phyloP scores from a whole-genome alignment of 345 rosid genomes.

The Pistacia integerrima region DNA sequence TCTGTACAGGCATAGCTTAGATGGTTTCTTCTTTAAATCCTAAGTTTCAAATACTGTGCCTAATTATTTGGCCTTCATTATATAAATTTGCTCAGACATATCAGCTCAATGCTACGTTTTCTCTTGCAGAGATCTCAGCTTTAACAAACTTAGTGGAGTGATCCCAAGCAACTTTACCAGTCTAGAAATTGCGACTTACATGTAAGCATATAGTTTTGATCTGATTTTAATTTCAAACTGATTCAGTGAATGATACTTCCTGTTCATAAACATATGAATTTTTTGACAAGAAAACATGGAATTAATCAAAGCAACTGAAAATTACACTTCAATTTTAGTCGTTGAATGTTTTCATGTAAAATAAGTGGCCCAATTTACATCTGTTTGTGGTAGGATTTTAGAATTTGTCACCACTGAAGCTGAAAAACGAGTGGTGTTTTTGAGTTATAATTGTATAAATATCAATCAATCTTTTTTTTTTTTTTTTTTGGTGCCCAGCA shows the following conservation, averaged over 20 bases:
- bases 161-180: constrained; percentile 21
- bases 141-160: constrained; percentile 42
- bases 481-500: background rate
- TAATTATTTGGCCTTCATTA: background rate
- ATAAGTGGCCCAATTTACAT: no score
- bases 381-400: no score
- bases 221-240: no score
- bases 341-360: no score
- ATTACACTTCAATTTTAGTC: no score
- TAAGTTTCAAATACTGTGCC: background rate
- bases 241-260: no score
- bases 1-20: background rate
- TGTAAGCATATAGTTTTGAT: constrained; percentile 15
- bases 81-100: background rate
- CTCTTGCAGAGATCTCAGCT: constrained; percentile 48
- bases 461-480: background rate
- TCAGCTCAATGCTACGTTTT: background rate
- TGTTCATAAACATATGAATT: no score
- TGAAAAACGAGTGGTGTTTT: background rate
- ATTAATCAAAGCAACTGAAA: no score
- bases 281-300: no score
- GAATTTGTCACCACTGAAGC: background rate
- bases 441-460: background rate
- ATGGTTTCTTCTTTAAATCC: background rate
- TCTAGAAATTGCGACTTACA: constrained; percentile 5